These are phyloP conservation scores for Avena eriantha DNA, from an alignment of 176 grass and related monocot genomes.

Conservation along the genomic window DNA sequence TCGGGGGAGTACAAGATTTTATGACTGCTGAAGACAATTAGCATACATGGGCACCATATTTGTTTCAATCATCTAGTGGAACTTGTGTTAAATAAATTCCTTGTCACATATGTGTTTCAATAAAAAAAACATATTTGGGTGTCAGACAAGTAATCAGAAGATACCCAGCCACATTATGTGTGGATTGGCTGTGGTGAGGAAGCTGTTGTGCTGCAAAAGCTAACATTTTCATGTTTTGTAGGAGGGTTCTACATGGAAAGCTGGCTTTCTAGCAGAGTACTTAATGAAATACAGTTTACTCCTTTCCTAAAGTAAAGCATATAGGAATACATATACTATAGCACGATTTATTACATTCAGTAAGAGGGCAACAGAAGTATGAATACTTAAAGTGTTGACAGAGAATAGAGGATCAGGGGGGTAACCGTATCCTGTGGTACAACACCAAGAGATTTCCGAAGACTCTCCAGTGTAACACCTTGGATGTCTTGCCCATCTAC, in stretches of 20 bases:
- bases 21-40: constrained; percentile 5
- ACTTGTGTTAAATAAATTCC: constrained; percentile 27
- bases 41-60: background rate
- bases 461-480: constrained; percentile 87
- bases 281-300: constrained; percentile 11
- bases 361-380: constrained; percentile 24
- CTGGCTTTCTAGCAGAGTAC: constrained; percentile 28
- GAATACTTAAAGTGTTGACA: constrained; percentile 26
- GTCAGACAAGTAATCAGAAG: constrained; percentile 28
- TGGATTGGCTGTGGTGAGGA: background rate
- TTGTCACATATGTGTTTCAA: constrained; percentile 26
- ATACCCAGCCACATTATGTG: constrained; percentile 3
- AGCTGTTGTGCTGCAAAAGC: background rate
- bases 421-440: constrained; percentile 96
- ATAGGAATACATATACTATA: constrained; percentile 23
- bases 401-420: constrained; percentile 36
- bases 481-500: constrained; percentile 91
- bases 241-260: constrained; percentile 22
- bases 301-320: constrained; percentile 26
- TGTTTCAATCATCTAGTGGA: background rate
- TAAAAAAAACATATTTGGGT: constrained; percentile 22
- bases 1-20: background rate
- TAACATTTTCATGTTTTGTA: background rate
- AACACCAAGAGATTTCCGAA: constrained; percentile 90
- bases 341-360: constrained; percentile 22